A percentile compares a stretch with the other conserved stretches of the same genome.
These are phyloP conservation scores for Dictyostelium discoideum DNA, from an alignment of 78 protist species.

Conservation along the genomic window DNA sequence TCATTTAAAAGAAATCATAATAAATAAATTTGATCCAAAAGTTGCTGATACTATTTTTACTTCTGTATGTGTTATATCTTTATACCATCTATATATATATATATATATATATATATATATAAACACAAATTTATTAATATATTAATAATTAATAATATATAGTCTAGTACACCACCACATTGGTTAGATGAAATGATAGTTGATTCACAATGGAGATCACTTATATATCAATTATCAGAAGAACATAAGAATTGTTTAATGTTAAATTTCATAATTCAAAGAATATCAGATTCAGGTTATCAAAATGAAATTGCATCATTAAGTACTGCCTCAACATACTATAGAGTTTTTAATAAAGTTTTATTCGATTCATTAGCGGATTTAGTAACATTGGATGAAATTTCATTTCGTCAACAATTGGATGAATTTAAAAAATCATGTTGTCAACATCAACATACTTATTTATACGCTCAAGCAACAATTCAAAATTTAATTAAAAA, in stretches of 20 bases:
- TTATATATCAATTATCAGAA: slow-evolving; percentile 72
- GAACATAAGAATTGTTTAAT: slow-evolving; percentile 70
- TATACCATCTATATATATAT: too few species aligned
- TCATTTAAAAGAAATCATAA: slow-evolving; percentile 63
- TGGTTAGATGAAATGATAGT: slow-evolving; percentile 78
- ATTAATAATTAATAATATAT: background rate
- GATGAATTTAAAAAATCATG: slow-evolving; percentile 74
- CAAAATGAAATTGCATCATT: slow-evolving; percentile 80
- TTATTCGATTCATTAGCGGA: slow-evolving; percentile 50
- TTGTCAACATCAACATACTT: slow-evolving; percentile 79
- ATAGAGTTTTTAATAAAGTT: slow-evolving; percentile 74
- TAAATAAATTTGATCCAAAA: slow-evolving; percentile 69
- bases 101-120: too few species aligned
- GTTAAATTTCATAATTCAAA: slow-evolving; percentile 77
- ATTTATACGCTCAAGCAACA: slow-evolving; percentile 70
- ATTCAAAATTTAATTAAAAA: slow-evolving; percentile 25
- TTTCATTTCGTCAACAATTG: slow-evolving; percentile 30
- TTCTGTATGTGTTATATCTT: slow-evolving; percentile 27
- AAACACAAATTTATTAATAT: too few species aligned
- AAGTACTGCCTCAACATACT: slow-evolving; percentile 78
- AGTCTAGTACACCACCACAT: slow-evolving; percentile 54
- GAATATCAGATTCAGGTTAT: slow-evolving; percentile 81
- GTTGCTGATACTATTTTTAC: slow-evolving; percentile 73
- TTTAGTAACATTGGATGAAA: slow-evolving; percentile 55
- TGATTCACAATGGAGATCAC: slow-evolving; percentile 63